phyloP scores from a whole-genome alignment of 2,329 filamentous ascomycete genomes.

The Fusarium vanettenii region DNA sequence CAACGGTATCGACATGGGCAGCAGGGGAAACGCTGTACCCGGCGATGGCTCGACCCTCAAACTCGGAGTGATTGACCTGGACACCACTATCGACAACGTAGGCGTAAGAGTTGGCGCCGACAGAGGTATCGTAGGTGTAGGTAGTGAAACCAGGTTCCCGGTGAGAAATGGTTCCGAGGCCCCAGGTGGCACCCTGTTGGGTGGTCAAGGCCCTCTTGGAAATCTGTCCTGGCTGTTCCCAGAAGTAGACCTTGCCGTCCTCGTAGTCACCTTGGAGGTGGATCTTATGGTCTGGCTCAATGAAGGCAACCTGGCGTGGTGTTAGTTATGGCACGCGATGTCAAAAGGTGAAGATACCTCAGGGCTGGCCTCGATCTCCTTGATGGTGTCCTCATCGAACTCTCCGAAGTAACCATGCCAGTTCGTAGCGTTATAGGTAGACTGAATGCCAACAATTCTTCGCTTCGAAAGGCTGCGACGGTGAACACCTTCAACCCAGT shows the following conservation, averaged over 20 bases:
- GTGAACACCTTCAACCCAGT: slow-evolving; percentile 60
- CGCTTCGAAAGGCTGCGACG: slow-evolving; percentile 63
- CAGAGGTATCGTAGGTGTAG: slow-evolving; percentile 26
- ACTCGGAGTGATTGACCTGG: slow-evolving; percentile 18
- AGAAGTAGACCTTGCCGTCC: slow-evolving; percentile 4
- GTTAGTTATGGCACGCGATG: neutral
- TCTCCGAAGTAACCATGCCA: slow-evolving; percentile 56
- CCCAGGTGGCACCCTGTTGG: slow-evolving; percentile 12
- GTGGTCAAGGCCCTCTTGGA: neutral
- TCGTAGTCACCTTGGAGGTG: neutral
- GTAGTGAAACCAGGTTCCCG: slow-evolving; percentile 7
- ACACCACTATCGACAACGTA: slow-evolving; percentile 31
- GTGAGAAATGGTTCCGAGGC: slow-evolving; percentile 28
- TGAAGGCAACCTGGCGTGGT: slow-evolving; percentile 29
- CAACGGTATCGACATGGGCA: slow-evolving; percentile 4
- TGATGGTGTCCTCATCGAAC: slow-evolving; percentile 53
- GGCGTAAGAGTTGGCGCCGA: slow-evolving; percentile 21
- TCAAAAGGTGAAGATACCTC: slow-evolving; percentile 47
- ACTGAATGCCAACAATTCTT: slow-evolving; percentile 49
- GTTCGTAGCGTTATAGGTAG: slow-evolving; percentile 40
- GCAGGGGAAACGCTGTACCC: slow-evolving; percentile 19
- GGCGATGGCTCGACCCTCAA: slow-evolving; percentile 14
- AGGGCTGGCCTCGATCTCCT: slow-evolving; percentile 52
- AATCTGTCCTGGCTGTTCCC: neutral
- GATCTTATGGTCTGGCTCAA: slow-evolving; percentile 24